phyloP scores from a whole-genome alignment of 2,329 filamentous ascomycete species.

The Coniochaeta sp. region DNA sequence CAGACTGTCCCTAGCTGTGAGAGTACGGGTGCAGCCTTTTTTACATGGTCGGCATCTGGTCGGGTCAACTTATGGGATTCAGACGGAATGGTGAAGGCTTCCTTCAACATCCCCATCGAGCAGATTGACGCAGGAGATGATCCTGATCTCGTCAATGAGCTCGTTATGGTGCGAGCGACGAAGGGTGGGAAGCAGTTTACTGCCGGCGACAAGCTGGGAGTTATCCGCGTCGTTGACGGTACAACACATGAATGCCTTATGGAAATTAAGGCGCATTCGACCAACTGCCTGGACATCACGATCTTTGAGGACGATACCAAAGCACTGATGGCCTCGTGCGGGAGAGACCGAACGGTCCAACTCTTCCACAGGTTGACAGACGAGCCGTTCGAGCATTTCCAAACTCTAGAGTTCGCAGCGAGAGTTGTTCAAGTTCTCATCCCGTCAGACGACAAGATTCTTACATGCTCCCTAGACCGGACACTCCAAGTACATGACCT shows the following conservation, averaged over 20 bases:
- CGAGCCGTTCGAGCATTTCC: constrained; percentile 66
- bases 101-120: constrained; percentile 63
- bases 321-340: constrained; percentile 71
- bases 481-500: constrained; percentile 78
- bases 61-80: constrained; percentile 76
- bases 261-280: constrained; percentile 77
- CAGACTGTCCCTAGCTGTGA: constrained; percentile 55
- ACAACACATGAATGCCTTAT: constrained; percentile 53
- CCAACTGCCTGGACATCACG: constrained; percentile 76
- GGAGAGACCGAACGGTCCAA: constrained; percentile 86
- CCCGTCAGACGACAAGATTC: constrained; percentile 65
- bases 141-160: constrained; percentile 47
- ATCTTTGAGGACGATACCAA: constrained; percentile 55
- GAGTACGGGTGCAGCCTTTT: constrained; percentile 60
- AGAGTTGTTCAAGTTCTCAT: constrained; percentile 70
- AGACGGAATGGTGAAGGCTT: constrained; percentile 59
- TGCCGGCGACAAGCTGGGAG: constrained; percentile 81
- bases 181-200: constrained; percentile 59
- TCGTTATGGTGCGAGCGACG: constrained; percentile 53
- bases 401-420: constrained; percentile 89
- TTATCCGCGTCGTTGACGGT: constrained; percentile 63
- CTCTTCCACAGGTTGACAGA: constrained; percentile 60
- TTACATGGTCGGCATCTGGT: constrained; percentile 82
- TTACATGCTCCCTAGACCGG: constrained; percentile 85
- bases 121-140: constrained; percentile 43